phyloP scores from a whole-genome alignment of 345 rosid genomes.

The Streptanthus diversifolius region DNA sequence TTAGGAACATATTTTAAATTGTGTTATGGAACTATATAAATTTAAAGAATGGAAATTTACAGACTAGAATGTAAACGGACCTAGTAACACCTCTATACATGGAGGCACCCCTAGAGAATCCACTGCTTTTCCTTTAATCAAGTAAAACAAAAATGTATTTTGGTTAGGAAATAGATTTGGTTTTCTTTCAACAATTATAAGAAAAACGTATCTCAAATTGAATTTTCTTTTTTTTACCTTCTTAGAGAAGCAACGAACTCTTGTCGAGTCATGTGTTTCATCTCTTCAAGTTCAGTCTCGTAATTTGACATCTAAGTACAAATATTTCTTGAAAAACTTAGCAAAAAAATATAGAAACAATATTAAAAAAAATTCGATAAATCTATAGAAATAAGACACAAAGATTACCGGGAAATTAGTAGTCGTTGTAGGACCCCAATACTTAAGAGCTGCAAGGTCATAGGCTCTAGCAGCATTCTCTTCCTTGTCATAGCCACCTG shows the following conservation, averaged over 20 bases:
- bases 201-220: background rate
- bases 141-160: background rate
- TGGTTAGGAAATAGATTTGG: background rate
- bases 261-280: conserved; percentile 91
- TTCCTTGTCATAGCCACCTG: conserved; percentile 96
- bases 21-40: too few relatives aligned
- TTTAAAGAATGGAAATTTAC: background rate
- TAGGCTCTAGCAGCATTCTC: conserved; percentile 95
- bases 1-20: background rate
- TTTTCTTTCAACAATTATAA: background rate
- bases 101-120: conserved; percentile 97
- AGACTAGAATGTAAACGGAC: conserved; percentile 31
- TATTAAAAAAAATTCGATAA: background rate
- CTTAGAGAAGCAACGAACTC: conserved; percentile 93
- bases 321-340: background rate
- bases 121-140: conserved; percentile 75
- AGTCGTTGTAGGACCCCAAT: conserved; percentile 94
- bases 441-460: conserved; percentile 96
- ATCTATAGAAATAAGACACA: background rate
- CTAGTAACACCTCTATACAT: conserved; percentile 96
- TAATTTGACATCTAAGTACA: conserved; percentile 56
- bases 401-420: conserved; percentile 72
- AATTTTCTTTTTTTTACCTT: conserved; percentile 57
- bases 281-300: conserved; percentile 81
- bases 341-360: background rate